Percentiles rank a stretch among this genome's conserved stretches.
Conservation (phyloP, 1,284 basidiomycete genomes). For the Erythrobasidium hasegawianum region DNA sequence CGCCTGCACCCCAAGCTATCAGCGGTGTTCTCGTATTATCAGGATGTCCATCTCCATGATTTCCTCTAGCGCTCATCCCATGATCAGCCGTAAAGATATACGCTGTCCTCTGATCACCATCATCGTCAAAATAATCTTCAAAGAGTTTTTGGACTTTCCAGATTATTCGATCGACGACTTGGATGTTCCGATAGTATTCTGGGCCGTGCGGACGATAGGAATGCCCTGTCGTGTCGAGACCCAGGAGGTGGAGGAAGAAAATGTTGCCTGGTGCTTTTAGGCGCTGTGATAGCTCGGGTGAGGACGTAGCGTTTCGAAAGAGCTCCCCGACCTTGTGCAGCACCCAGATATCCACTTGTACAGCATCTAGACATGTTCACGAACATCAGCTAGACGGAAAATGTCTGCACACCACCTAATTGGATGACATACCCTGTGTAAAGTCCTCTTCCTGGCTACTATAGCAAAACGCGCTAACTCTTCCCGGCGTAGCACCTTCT, state of each 20-base stretch:
- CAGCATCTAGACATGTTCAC: not conserved
- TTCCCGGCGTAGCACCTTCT: conserved; percentile 57
- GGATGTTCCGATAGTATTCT: conserved; percentile 84
- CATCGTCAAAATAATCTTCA: conserved; percentile 64
- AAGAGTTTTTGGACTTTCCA: conserved; percentile 63
- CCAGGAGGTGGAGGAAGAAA: conserved; percentile 80
- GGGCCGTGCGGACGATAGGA: conserved; percentile 71
- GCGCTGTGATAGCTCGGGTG: too few species aligned
- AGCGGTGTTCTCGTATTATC: conserved; percentile 83
- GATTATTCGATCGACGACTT: conserved; percentile 74
- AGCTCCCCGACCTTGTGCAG: not conserved
- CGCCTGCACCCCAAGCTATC: conserved; percentile 76
- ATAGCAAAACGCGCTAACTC: not conserved
- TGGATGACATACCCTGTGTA: not conserved
- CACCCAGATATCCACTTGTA: conserved; percentile 14
- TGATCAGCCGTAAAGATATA: conserved; percentile 86
- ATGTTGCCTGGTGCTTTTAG: conserved; percentile 54
- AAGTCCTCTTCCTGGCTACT: conserved; percentile 9
- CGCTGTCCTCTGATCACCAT: conserved; percentile 62
- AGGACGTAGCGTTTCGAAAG: not conserved
- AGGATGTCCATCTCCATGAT: conserved; percentile 84
- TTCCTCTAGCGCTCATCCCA: conserved; percentile 83
- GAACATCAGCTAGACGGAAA: too few species aligned
- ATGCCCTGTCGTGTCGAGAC: conserved; percentile 82
- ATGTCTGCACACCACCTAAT: too few species aligned